phyloP scores from a whole-genome alignment of 495 filamentous ascomycete species.

The Tuber aestivum region DNA sequence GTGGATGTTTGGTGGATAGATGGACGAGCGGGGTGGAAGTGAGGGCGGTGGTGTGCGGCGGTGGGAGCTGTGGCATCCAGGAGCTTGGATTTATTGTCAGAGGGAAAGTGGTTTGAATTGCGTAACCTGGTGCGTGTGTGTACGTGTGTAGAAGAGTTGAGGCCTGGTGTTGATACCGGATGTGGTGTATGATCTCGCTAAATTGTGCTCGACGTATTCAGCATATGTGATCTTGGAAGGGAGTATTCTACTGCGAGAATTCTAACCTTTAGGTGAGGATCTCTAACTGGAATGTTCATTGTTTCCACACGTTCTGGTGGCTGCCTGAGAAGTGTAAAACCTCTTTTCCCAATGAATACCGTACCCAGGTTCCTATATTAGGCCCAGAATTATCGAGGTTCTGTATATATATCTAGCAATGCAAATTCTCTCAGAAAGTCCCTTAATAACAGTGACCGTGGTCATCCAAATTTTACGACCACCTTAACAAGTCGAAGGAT shows the following conservation, averaged over 20 bases:
- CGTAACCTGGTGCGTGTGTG: neutral
- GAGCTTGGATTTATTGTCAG: neutral
- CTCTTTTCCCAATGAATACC: neutral
- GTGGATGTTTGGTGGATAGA: neutral
- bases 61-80: neutral
- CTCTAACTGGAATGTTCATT: neutral
- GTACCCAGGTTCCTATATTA: neutral
- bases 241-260: neutral
- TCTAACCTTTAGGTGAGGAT: neutral
- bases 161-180: neutral
- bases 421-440: neutral
- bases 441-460: neutral
- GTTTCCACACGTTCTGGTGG: neutral
- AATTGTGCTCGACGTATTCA: neutral
- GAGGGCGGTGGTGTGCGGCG: neutral
- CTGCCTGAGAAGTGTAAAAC: neutral
- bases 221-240: neutral
- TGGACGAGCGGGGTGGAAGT: neutral
- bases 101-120: neutral
- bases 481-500: neutral
- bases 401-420: neutral
- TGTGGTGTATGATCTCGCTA: neutral
- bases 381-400: neutral
- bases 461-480: neutral
- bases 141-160: neutral